Conservation (phyloP, 768 basidiomycete species). For the Tulasnella sp. region DNA sequence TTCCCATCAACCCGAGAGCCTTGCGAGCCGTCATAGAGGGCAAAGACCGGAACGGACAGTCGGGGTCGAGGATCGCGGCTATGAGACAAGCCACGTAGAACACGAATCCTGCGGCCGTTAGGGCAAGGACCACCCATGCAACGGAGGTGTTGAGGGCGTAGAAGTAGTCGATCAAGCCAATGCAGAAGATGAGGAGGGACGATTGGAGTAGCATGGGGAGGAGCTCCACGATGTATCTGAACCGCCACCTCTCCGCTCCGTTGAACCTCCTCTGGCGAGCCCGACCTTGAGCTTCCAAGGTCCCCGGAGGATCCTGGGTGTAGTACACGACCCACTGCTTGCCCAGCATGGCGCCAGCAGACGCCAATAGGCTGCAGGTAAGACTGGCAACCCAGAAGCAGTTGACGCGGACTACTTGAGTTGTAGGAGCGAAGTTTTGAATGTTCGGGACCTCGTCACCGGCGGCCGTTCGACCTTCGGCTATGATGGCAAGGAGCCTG, state of each 20-base stretch:
- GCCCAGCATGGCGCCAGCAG: constrained; percentile 3
- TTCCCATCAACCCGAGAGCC: neutral
- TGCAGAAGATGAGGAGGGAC: constrained; percentile 1
- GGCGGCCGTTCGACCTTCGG: neutral
- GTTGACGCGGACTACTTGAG: neutral
- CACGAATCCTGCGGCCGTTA: neutral
- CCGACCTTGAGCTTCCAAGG: neutral
- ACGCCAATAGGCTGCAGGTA: neutral
- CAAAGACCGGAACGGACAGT: constrained; percentile 8
- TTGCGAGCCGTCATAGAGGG: neutral
- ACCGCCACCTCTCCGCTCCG: constrained; percentile 1
- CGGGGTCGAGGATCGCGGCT: neutral
- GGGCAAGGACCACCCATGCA: neutral
- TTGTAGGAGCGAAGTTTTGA: neutral
- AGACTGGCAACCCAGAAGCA: constrained; percentile 13
- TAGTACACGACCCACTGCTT: constrained; percentile 10
- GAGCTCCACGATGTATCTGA: neutral
- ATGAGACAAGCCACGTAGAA: neutral
- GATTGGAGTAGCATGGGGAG: neutral
- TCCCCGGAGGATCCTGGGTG: neutral
- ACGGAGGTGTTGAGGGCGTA: neutral
- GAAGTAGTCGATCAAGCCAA: constrained; percentile 12
- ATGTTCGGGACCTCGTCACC: neutral
- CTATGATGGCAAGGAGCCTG: neutral
- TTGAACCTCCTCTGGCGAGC: constrained; percentile 2